Percentiles rank a stretch among this genome's conserved stretches.
Conservation (phyloP, 805 yeast species). For the Myxozyma kluyveri region DNA sequence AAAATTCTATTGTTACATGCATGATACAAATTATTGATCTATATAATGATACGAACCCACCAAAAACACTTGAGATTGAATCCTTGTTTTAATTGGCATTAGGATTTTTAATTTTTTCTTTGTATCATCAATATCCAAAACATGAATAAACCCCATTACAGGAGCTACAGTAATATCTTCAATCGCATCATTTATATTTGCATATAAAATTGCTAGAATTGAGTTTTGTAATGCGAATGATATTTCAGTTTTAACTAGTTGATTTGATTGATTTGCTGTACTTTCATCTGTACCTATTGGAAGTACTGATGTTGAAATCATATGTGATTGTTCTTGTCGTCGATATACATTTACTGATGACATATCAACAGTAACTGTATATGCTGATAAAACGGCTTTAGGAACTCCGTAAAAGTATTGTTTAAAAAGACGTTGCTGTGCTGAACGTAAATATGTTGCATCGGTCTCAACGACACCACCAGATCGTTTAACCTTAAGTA, state of each 20-base stretch:
- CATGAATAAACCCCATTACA: slow-evolving; percentile 76
- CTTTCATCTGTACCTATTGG: slow-evolving; percentile 41
- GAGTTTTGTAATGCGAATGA: slow-evolving; percentile 62
- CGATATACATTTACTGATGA: slow-evolving; percentile 61
- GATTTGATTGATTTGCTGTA: slow-evolving; percentile 25
- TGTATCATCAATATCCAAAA: slow-evolving; percentile 69
- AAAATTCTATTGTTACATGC: neutral
- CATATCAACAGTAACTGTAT: slow-evolving; percentile 70
- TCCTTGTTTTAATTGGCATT: slow-evolving; percentile 81
- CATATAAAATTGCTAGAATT: slow-evolving; percentile 62
- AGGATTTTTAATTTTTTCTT: slow-evolving; percentile 66
- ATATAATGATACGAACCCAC: slow-evolving; percentile 77
- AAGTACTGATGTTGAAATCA: slow-evolving; percentile 36
- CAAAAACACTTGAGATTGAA: slow-evolving; percentile 72
- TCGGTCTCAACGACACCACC: slow-evolving; percentile 77
- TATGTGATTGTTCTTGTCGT: slow-evolving; percentile 45
- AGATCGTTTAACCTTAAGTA: slow-evolving; percentile 65
- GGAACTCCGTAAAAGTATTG: slow-evolving; percentile 86
- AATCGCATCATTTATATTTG: slow-evolving; percentile 47
- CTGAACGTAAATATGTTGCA: slow-evolving; percentile 61
- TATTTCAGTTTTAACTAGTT: slow-evolving; percentile 40
- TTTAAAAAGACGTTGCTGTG: slow-evolving; percentile 73
- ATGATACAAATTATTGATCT: no score
- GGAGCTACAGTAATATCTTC: slow-evolving; percentile 53
- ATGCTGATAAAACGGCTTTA: slow-evolving; percentile 72